Evolutionary conservation across 78 protist species (phyloP).

Genomic region (Cavenderia fasciculata): DNA sequence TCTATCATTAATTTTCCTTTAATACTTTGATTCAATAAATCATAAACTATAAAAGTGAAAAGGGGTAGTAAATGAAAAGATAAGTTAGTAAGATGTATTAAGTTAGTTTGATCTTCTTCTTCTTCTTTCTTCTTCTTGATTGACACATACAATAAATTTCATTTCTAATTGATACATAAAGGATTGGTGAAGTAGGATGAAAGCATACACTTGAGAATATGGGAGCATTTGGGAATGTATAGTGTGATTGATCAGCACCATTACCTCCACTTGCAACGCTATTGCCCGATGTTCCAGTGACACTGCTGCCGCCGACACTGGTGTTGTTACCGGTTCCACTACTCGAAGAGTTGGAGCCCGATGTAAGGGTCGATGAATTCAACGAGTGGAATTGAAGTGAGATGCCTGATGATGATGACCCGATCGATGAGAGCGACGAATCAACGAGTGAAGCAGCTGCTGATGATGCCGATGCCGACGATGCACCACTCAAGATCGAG

Average conservation of each 20-base stretch:
- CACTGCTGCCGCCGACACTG: neutral
- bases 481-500: neutral
- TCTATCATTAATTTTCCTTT: constrained; percentile 47
- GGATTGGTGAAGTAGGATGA: constrained; percentile 41
- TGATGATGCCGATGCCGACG: neutral
- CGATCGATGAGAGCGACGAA: neutral
- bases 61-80: neutral
- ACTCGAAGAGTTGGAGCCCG: neutral
- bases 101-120: neutral
- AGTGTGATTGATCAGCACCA: neutral
- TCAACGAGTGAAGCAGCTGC: neutral
- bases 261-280: neutral
- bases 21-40: constrained; percentile 34
- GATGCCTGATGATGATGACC: neutral
- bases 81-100: neutral
- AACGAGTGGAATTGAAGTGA: neutral
- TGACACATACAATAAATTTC: constrained; percentile 61
- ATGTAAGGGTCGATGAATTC: neutral
- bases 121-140: neutral
- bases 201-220: constrained; percentile 56
- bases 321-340: neutral
- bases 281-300: neutral
- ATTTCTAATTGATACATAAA: constrained; percentile 62
- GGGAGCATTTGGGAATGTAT: neutral
- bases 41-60: constrained; percentile 25